These are phyloP conservation scores for Chrysopogon serrulatus DNA, from an alignment of 176 grass and related monocot species.

Conservation along the genomic window DNA sequence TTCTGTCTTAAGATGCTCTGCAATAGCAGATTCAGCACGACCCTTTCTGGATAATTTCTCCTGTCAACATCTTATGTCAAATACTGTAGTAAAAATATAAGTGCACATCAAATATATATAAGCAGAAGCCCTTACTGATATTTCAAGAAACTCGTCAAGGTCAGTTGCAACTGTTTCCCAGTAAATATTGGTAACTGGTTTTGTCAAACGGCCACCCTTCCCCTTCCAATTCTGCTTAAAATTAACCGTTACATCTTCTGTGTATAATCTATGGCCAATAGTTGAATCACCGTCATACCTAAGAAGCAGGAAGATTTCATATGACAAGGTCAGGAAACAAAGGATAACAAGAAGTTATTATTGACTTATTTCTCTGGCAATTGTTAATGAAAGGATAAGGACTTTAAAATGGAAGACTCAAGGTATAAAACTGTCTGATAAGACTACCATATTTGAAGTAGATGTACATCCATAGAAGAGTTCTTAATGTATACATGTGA, in stretches of 20 bases:
- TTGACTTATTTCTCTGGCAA: background rate
- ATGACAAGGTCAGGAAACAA: background rate
- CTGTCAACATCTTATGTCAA: slow-evolving; percentile 41
- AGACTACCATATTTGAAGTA: background rate
- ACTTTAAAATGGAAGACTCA: slow-evolving; percentile 1
- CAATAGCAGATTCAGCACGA: slow-evolving; percentile 45
- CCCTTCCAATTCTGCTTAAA: slow-evolving; percentile 55
- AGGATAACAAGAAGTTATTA: background rate
- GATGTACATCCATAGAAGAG: background rate
- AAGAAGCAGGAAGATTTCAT: slow-evolving; percentile 29
- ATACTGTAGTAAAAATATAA: slow-evolving; percentile 10
- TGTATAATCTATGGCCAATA: slow-evolving; percentile 84
- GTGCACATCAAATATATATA: slow-evolving; percentile 1
- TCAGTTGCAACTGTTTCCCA: slow-evolving; percentile 88
- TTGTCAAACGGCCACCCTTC: slow-evolving; percentile 54
- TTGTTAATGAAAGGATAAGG: slow-evolving; percentile 3
- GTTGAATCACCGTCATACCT: slow-evolving; percentile 86
- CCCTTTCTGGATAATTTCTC: slow-evolving; percentile 62
- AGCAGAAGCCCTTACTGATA: slow-evolving; percentile 50
- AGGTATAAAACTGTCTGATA: background rate
- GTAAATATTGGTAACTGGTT: slow-evolving; percentile 43
- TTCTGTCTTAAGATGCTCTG: slow-evolving; percentile 53
- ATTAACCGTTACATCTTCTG: slow-evolving; percentile 51
- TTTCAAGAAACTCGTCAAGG: slow-evolving; percentile 77
- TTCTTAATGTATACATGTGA: background rate